Base-by-base conservation (phyloP, 2,329 filamentous ascomycete genomes). In the Colletotrichum sp. region DNA sequence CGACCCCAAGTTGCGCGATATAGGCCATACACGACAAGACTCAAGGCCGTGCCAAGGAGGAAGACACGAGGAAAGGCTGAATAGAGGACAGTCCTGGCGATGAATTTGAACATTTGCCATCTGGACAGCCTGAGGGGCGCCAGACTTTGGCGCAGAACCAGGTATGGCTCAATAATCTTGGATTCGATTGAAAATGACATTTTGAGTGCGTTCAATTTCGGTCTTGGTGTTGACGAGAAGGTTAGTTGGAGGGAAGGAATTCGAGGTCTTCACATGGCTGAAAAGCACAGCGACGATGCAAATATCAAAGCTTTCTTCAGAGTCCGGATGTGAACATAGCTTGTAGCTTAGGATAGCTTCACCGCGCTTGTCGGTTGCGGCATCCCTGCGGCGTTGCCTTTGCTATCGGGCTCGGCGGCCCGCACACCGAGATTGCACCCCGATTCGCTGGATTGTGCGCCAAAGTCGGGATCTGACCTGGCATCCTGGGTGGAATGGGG, bases 301-400 rank as follows among this genome's bases (percentile, higher is more conserved):
- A 87, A 76, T 80, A 86, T 82, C 27, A 76, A 16, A 82, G 75
- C 70, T 64, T 27, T 24, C 61, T 13, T 29, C 16, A 18, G 54
- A 6, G 24, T 64, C 8, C 36, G 43, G 43, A 51, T 1, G 43
- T 51, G 43, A 11, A 21, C 43, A 51, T 13, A 51, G n/a, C 43
- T 51, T 21, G 43, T 21, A 21, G n/a, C 43, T 51, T 8, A 4
- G n/a, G 6, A 51, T 51, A n/a, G 43, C 43, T 21, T 21, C 2
- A 51, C 43, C n/a, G 8, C 4, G 43, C 43, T 8, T 21, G n/a
- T 51, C 43, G 43, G 43, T n/a, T 51, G n/a, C 43, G 43, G 43
- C n/a, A 51, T 51, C 43, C 43, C n/a, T 51, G 43, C 11, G 21
- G 1, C n/a, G 11, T 51, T 51, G n/a, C n/a, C 43, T 51, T 13